Percentiles rank a stretch among this genome's conserved stretches.
Conservation (phyloP, 345 rosid species). For the Bretschneidera sinensis region DNA sequence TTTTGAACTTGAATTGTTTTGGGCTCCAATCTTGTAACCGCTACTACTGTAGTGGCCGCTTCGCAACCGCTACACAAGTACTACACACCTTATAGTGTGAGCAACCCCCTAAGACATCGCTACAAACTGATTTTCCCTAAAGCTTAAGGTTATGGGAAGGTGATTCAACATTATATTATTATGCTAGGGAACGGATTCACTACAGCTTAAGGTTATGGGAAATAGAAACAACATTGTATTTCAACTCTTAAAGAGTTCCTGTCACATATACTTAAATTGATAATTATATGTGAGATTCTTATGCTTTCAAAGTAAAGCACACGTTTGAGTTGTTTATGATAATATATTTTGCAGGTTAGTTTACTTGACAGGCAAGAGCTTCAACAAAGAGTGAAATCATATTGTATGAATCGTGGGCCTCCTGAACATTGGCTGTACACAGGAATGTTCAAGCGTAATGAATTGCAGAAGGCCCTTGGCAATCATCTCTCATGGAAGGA, state of each 20-base stretch:
- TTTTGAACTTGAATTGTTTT: too few relatives aligned
- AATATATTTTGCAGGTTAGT: conserved; percentile 46
- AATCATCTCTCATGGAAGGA: conserved; percentile 99
- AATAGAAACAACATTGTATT: not conserved
- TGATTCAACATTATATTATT: too few relatives aligned
- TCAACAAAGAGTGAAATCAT: conserved; percentile 56
- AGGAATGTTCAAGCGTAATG: conserved; percentile 76
- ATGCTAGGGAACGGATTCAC: too few relatives aligned
- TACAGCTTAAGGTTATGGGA: too few relatives aligned
- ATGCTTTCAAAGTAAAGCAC: not conserved
- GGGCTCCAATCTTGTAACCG: too few relatives aligned
- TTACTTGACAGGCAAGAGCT: conserved; percentile 82
- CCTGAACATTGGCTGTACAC: conserved; percentile 88
- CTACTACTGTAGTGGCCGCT: too few relatives aligned
- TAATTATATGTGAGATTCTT: not conserved
- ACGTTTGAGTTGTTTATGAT: not conserved
- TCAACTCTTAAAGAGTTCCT: not conserved
- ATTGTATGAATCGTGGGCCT: conserved; percentile 59
- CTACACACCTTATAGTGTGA: too few relatives aligned
- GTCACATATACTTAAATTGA: too few relatives aligned
- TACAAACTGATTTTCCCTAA: too few relatives aligned
- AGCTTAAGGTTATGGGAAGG: too few relatives aligned
- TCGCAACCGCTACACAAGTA: too few relatives aligned
- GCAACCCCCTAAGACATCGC: too few relatives aligned
- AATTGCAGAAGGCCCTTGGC: conserved; percentile 88